phyloP scores from a whole-genome alignment of 2,329 filamentous ascomycete genomes.

The Plectosphaerella cucumerina region DNA sequence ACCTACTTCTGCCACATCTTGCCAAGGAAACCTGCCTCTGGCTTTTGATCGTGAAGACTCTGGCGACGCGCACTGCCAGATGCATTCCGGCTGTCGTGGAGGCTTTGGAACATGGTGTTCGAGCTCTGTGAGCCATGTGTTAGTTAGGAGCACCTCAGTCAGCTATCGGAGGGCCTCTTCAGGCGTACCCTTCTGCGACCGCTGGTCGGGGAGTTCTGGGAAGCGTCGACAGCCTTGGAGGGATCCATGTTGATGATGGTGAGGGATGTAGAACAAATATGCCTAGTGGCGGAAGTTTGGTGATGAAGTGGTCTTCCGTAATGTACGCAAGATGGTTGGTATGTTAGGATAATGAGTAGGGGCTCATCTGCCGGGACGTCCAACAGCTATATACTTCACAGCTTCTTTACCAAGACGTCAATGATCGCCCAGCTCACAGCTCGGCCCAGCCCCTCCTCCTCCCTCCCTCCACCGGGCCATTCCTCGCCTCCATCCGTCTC shows the following conservation, averaged over 20 bases:
- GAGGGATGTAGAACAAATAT: not conserved
- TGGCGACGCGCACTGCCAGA: slow-evolving; percentile 45
- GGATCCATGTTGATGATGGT: slow-evolving; percentile 8
- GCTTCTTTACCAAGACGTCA: not conserved
- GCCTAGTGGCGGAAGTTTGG: not conserved
- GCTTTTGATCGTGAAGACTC: slow-evolving; percentile 51
- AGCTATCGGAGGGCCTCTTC: not conserved
- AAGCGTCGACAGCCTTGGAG: slow-evolving; percentile 7
- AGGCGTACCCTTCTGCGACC: slow-evolving; percentile 10
- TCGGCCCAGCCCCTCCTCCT: not conserved
- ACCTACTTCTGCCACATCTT: slow-evolving; percentile 55
- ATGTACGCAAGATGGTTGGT: not conserved
- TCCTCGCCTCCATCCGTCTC: not conserved
- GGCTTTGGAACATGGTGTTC: slow-evolving; percentile 45
- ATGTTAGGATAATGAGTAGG: not conserved
- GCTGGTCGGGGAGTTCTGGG: not conserved
- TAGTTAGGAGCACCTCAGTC: not conserved
- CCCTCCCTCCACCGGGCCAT: not conserved
- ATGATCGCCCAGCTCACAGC: not conserved
- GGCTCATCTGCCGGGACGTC: not conserved
- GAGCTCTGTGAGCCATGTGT: slow-evolving; percentile 31
- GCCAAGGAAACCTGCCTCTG: slow-evolving; percentile 44
- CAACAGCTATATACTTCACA: not conserved
- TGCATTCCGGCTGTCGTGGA: slow-evolving; percentile 44
- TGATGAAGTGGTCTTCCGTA: not conserved